These are phyloP conservation scores for Thielaviopsis euricoi DNA, from an alignment of 2,329 filamentous ascomycete genomes.

Conservation along the genomic window DNA sequence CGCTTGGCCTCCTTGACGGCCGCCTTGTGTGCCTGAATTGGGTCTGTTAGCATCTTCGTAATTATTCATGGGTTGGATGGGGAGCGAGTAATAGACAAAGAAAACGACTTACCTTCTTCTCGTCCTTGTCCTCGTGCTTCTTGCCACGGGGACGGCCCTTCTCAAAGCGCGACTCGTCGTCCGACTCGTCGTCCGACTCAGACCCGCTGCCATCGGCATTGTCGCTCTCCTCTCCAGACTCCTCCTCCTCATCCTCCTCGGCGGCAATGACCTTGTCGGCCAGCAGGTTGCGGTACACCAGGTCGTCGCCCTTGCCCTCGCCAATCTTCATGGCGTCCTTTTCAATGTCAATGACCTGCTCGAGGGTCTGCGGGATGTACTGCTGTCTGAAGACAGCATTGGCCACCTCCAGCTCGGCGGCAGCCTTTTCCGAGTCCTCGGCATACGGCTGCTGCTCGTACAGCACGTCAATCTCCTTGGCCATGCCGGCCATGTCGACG, in stretches of 20 bases:
- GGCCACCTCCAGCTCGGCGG: constrained; percentile 54
- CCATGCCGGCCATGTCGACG: constrained; percentile 44
- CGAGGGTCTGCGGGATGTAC: constrained; percentile 88
- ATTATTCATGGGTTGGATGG: too few relatives aligned
- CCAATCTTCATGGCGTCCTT: constrained; percentile 68
- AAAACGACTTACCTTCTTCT: constrained; percentile 46
- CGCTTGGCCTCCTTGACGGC: constrained; percentile 90
- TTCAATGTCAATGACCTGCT: constrained; percentile 93
- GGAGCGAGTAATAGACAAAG: neutral
- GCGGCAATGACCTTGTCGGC: constrained; percentile 45
- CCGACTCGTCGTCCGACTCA: constrained; percentile 35
- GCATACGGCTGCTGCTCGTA: constrained; percentile 38
- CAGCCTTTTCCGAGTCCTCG: constrained; percentile 32
- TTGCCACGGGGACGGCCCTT: constrained; percentile 61
- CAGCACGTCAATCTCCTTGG: constrained; percentile 46
- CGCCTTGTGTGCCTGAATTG: constrained; percentile 54
- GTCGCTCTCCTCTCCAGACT: constrained; percentile 23
- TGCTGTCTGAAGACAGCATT: constrained; percentile 89
- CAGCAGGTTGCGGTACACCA: constrained; percentile 74
- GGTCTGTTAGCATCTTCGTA: neutral
- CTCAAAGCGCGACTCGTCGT: constrained; percentile 39
- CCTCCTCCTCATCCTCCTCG: constrained; percentile 20
- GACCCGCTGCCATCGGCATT: constrained; percentile 27
- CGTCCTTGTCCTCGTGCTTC: constrained; percentile 79
- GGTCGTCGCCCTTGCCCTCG: constrained; percentile 54